phyloP scores from a whole-genome alignment of 495 filamentous ascomycete species.

The Trichoderma reesei region DNA sequence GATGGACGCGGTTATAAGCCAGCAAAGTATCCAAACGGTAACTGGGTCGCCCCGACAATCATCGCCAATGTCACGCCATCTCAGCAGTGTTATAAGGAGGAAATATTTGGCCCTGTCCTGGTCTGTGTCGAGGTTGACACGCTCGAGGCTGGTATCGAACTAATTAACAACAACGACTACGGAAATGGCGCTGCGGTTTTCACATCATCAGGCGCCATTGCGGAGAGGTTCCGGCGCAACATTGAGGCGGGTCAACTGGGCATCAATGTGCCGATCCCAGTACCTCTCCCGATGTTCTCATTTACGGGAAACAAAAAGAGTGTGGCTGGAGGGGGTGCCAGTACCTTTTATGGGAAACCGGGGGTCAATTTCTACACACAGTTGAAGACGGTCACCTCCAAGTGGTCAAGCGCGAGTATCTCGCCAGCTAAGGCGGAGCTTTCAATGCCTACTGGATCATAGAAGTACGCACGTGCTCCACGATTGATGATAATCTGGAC shows the following conservation, averaged over 20 bases:
- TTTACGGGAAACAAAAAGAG: constrained; percentile 99
- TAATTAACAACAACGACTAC: constrained; percentile 57
- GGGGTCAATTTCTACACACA: constrained; percentile 93
- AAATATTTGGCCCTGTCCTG: constrained; percentile 94
- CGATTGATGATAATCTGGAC: too few relatives aligned
- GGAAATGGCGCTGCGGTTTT: constrained; percentile 59
- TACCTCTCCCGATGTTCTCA: constrained; percentile 92
- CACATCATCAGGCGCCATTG: constrained; percentile 49
- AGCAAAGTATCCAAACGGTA: constrained; percentile 88
- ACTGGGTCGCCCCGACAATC: constrained; percentile 91
- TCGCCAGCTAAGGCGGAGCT: constrained; percentile 69
- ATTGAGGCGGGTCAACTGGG: constrained; percentile 73
- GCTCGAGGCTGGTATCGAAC: constrained; percentile 62
- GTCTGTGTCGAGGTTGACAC: constrained; percentile 75
- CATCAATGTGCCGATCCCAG: constrained; percentile 77
- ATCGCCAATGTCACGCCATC: constrained; percentile 83
- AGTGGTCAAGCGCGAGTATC: constrained; percentile 81
- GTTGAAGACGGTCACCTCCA: constrained; percentile 89
- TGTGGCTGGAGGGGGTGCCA: constrained; percentile 84
- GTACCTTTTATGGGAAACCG: constrained; percentile 89
- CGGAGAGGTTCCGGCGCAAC: constrained; percentile 49
- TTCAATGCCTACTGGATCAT: constrained; percentile 70
- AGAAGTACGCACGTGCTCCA: too few relatives aligned
- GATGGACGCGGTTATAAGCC: constrained; percentile 86
- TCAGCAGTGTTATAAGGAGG: constrained; percentile 91